A percentile compares a stretch with the other conserved stretches of the same genome.
Conservation (phyloP, 169 alveolate genomes). For the Fabrea salina region DNA sequence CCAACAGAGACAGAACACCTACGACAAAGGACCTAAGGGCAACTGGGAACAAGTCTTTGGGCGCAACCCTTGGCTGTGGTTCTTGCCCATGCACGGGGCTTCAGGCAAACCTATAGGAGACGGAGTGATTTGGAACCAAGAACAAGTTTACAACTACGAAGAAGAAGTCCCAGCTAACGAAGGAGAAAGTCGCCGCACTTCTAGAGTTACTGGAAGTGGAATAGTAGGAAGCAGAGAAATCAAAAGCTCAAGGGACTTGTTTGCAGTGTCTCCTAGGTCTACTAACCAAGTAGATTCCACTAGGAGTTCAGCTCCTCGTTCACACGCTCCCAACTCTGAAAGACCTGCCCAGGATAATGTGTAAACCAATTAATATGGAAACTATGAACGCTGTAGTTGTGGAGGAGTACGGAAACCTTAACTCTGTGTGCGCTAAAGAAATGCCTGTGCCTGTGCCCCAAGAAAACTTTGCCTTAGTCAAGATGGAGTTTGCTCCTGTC, state of each 20-base stretch:
- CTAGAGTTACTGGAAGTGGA: too few relatives aligned
- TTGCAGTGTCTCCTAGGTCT: too few relatives aligned
- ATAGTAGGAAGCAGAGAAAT: too few relatives aligned
- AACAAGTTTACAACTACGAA: neutral
- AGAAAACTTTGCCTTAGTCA: neutral
- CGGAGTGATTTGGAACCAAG: slow-evolving; percentile 78
- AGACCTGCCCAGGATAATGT: too few relatives aligned
- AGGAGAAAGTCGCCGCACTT: neutral
- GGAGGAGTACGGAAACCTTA: neutral
- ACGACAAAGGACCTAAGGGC: slow-evolving; percentile 46
- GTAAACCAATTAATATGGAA: too few relatives aligned
- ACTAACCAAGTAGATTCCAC: too few relatives aligned
- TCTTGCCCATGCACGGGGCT: slow-evolving; percentile 69
- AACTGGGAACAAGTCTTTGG: slow-evolving; percentile 81
- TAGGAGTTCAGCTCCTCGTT: too few relatives aligned
- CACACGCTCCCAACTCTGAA: too few relatives aligned
- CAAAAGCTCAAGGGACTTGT: too few relatives aligned
- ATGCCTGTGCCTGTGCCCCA: neutral
- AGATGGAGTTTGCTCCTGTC: slow-evolving; percentile 11
- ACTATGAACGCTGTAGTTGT: neutral
- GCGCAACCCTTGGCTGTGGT: slow-evolving; percentile 55
- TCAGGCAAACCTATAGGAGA: slow-evolving; percentile 86
- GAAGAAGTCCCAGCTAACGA: slow-evolving; percentile 29
- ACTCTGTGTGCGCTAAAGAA: neutral
- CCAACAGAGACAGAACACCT: neutral